These are phyloP conservation scores for Castanospermum australe DNA, from an alignment of 306 rosid genomes.

Conservation along the genomic window DNA sequence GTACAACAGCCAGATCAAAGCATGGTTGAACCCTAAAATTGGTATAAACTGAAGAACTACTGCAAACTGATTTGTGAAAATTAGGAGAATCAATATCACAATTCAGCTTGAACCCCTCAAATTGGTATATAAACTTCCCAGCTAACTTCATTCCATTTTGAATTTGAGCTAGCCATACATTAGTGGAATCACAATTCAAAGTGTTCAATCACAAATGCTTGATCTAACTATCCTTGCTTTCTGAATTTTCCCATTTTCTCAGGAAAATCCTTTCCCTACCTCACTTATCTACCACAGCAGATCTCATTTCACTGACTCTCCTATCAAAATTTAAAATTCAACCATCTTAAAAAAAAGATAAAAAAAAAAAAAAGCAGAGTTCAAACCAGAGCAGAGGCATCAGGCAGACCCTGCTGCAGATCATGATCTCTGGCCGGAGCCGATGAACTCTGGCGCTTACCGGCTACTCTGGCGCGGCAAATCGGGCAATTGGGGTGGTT, in stretches of 20 bases:
- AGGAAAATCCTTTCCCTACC: not conserved
- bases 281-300: not conserved
- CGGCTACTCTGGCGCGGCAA: conserved; percentile 52
- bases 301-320: not conserved
- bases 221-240: not conserved
- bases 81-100: no score
- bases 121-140: not conserved
- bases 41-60: no score
- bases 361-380: not conserved
- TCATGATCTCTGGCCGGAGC: conserved; percentile 39
- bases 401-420: conserved; percentile 55
- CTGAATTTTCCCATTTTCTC: not conserved
- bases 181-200: not conserved
- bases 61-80: no score
- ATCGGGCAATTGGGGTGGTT: conserved; percentile 60
- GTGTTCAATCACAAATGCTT: not conserved
- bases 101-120: not conserved
- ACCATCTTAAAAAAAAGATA: not conserved
- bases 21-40: no score
- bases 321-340: not conserved
- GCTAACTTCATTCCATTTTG: not conserved
- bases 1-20: no score
- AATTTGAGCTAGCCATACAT: not conserved
- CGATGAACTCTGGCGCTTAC: conserved; percentile 20
- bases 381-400: conserved; percentile 54